Evolutionary conservation across 306 rosid species (phyloP), one percentile per base, ranked within the genome.

Genomic region (Cucurbita ficifolia): DNA sequence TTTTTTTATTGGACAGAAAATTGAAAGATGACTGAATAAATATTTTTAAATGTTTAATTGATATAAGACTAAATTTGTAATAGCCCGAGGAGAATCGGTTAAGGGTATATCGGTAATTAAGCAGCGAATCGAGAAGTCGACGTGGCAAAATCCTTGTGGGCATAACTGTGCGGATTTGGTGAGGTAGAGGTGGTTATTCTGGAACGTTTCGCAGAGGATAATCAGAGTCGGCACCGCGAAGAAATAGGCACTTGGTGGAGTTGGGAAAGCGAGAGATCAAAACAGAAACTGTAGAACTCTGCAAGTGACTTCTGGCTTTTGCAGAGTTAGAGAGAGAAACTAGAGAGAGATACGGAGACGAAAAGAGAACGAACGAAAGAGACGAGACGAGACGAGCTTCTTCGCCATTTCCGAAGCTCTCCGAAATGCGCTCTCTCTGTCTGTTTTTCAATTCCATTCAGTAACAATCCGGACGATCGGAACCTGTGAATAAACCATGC

Each of bases 401-500:
- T 35, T 71, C 40, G 22, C 61, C 10, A 39, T 48, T 76, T 56
- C 39, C 46, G 14, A 68, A 40, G 59, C 29, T 54, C 50, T 49
- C 12, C 43, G 8, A 2, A 33, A 72, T 72, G 76, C 35, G n/a
- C 39, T 39, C 77, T 7, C 12, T 54, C 51, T 17, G 1, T 57
- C 12, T 61, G 18, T 65, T n/a, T 67, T 69, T 59, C 57, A 43
- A 76, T 45, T 67, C 50, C 48, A 5, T 56, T 40, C 40, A 2
- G 0, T 75, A 59, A 22, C 48, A 33, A 53, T 19, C 16, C 21
- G 3, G 54, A 69, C 58, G 57, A 61, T 19, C 45, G 10, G 14
- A 61, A n/a, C 21, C 6, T 18, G 18, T 43, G 13, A 29, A 59
- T 10, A 38, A 38, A 48, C 21, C 80, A 94, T 94, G 99, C 85